A percentile compares a stretch with the other conserved stretches of the same genome.
Conservation (phyloP, 331 rosid species). For the Dryas integrifolia region DNA sequence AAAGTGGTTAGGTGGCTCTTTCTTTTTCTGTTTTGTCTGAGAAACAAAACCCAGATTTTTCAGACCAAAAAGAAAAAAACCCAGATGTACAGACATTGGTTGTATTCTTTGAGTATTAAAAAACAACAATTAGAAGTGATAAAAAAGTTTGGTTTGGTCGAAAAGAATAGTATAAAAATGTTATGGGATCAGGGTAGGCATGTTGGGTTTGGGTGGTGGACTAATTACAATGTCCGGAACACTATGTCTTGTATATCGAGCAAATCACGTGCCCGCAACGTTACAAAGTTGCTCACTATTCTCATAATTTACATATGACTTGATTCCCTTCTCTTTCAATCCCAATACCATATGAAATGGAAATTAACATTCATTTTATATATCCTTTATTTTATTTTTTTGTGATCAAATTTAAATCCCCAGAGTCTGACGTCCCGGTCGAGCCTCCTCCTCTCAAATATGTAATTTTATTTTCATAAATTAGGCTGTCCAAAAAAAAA, state of each 20-base stretch:
- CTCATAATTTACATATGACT: not conserved
- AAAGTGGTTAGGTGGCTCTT: not conserved
- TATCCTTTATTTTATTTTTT: not conserved
- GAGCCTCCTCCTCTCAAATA: not conserved
- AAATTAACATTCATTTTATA: not conserved
- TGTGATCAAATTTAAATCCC: constrained; percentile 15
- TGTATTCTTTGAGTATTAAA: too few relatives aligned
- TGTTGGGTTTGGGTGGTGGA: not conserved
- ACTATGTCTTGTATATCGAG: constrained; percentile 9
- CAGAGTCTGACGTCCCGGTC: not conserved
- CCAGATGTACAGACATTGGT: too few relatives aligned
- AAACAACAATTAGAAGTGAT: not conserved
- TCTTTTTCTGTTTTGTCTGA: too few relatives aligned
- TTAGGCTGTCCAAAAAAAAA: not conserved
- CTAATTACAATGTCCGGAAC: not conserved
- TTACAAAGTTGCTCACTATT: not conserved
- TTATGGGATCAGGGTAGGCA: constrained; percentile 14
- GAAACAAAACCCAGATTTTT: too few relatives aligned
- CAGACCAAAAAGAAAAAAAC: too few relatives aligned
- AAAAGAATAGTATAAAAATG: not conserved
- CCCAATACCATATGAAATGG: constrained; percentile 2
- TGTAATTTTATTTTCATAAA: not conserved
- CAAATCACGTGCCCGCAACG: constrained; percentile 32
- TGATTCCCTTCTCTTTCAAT: constrained; percentile 23
- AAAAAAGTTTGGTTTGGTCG: not conserved